phyloP scores from a whole-genome alignment of 2,329 filamentous ascomycete genomes.

The Orbilia blumenaviensis region DNA sequence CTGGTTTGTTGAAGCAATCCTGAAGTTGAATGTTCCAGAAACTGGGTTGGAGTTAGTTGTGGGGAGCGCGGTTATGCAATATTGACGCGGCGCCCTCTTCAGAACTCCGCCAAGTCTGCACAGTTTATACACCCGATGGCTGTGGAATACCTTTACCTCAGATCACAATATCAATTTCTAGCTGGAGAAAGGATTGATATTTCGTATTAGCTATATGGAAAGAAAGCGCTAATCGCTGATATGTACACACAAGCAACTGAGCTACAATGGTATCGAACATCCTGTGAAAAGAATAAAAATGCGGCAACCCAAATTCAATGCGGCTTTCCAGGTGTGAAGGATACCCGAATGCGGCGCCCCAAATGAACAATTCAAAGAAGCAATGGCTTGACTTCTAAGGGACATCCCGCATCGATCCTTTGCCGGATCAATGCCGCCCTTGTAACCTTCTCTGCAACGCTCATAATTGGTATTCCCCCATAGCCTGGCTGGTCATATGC shows the following conservation, averaged over 20 bases:
- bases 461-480: constrained; percentile 59
- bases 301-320: not conserved
- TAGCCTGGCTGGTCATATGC: constrained; percentile 44
- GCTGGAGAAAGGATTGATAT: not conserved
- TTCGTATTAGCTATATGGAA: not conserved
- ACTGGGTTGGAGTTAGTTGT: not conserved
- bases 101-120: not conserved
- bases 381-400: constrained; percentile 62
- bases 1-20: not conserved
- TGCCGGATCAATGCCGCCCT: constrained; percentile 81
- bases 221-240: constrained; percentile 12
- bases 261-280: constrained; percentile 8
- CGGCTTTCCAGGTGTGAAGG: not conserved
- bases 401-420: constrained; percentile 72
- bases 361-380: constrained; percentile 19
- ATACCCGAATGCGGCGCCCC: not conserved
- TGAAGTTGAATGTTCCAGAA: not conserved
- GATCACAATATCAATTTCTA: not conserved
- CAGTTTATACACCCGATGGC: too few relatives aligned
- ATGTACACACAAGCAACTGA: constrained; percentile 1
- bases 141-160: not conserved
- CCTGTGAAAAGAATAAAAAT: constrained; percentile 2
- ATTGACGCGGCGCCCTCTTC: not conserved
- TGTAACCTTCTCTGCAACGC: constrained; percentile 85
- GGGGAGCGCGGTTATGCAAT: not conserved